A percentile compares a stretch with the other conserved stretches of the same genome.
Evolutionary conservation across 345 rosid species (phyloP).

Genomic region (Syzygium aromaticum): DNA sequence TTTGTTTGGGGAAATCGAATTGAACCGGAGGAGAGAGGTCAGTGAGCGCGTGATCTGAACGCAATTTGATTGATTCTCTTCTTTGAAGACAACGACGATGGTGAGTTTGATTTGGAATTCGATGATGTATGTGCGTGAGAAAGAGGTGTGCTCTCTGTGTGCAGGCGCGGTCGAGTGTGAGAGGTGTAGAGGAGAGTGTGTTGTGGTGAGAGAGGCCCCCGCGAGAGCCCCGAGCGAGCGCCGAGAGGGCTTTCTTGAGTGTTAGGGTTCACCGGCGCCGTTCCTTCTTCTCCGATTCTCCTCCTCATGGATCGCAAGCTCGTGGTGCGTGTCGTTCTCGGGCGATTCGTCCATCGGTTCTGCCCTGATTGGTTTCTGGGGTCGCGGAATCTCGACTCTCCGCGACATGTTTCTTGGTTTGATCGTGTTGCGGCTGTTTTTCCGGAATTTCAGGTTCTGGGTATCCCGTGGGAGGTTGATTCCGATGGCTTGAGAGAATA

Average conservation of each 20-base stretch:
- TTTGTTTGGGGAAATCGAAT: background rate
- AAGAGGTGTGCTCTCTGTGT: constrained; percentile 7
- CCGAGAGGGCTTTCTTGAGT: background rate
- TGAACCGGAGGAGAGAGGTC: constrained; percentile 9
- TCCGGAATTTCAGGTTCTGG: constrained; percentile 50
- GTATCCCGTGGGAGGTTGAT: constrained; percentile 95
- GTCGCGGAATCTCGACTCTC: background rate
- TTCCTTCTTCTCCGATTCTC: background rate
- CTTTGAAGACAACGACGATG: background rate
- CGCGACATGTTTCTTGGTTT: background rate
- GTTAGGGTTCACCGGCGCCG: background rate
- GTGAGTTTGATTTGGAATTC: constrained; percentile 16
- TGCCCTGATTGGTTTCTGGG: background rate
- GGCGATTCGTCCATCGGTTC: background rate
- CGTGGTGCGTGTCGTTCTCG: constrained; percentile 7
- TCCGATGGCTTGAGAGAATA: constrained; percentile 87
- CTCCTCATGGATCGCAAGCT: constrained; percentile 19
- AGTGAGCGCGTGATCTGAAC: constrained; percentile 3
- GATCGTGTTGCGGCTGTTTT: background rate
- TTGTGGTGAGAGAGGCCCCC: background rate
- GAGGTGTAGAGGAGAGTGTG: background rate
- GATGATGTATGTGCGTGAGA: constrained; percentile 11
- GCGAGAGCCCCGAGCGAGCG: constrained; percentile 2
- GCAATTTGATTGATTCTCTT: background rate
- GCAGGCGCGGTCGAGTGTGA: constrained; percentile 7